A percentile compares a stretch with the other conserved stretches of the same genome.
Conservation (phyloP, 2,329 filamentous ascomycete genomes). For the Colletotrichum sp. region DNA sequence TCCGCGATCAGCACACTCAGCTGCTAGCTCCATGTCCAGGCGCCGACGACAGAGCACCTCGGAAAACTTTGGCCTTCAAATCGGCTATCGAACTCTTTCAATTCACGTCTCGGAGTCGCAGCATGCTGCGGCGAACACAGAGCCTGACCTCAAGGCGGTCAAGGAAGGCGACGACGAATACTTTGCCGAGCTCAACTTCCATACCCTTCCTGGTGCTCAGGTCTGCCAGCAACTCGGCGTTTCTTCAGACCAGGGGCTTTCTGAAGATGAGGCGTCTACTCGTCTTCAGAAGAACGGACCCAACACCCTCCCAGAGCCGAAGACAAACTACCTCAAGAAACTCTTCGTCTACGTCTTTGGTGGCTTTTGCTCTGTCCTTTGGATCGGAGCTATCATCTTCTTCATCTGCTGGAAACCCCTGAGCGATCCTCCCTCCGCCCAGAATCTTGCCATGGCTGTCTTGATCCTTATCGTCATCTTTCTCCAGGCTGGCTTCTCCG, state of each 20-base stretch:
- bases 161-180: neutral
- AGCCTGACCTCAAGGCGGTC: neutral
- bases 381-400: neutral
- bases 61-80: neutral
- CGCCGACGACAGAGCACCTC: neutral
- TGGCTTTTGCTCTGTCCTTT: neutral
- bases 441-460: slow-evolving; percentile 51
- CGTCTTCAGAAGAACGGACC: neutral
- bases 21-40: neutral
- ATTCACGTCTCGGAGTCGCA: neutral
- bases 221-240: neutral
- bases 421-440: slow-evolving; percentile 45
- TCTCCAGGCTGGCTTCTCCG: slow-evolving; percentile 50
- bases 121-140: neutral
- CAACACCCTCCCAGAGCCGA: neutral
- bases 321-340: neutral
- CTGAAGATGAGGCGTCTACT: neutral
- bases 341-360: neutral
- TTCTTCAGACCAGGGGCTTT: neutral
- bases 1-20: neutral
- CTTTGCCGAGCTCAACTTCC: neutral
- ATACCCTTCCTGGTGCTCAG: neutral
- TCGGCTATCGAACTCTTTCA: neutral
- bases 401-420: slow-evolving; percentile 52
- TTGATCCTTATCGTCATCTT: slow-evolving; percentile 52